Evolutionary conservation across 441 rosid species (phyloP), one percentile per base, ranked within the genome.

Genomic region (Biscutella laevigata): DNA sequence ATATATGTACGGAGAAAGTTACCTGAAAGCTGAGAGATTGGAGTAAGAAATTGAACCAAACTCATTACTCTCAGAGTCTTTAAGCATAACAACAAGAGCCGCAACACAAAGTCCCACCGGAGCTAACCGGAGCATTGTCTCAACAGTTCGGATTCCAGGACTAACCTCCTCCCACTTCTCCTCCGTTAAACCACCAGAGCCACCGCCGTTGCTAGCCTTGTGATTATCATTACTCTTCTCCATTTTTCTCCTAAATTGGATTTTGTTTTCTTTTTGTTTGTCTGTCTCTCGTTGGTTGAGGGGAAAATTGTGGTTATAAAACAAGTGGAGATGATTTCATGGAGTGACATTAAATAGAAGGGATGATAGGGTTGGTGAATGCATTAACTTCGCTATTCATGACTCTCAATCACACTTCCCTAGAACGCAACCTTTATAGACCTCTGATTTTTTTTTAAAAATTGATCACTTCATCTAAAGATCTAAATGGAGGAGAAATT

Each of bases 21-120:
- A 89, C 97, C 79, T 82, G 78, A 91, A 87, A 48, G 96, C 88
- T 4, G 77, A 72, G 41, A 91, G 95, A 61, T 83, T 77, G n/a
- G 86, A 81, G 75, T 91, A 87, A 32, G 95, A 79, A 52, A 90
- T 57, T 2, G 90, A 75, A 57, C 92, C 98, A 15, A 44, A 84
- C 43, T 86, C 94, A 58, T 61, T 84, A 16, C 72, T 45, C 62
- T 74, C 68, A 4, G 98, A 81, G 47, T 76, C 64, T 71, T 81
- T 77, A 10, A 86, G 83, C 95, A 84, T 87, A 53, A 87, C 36
- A 32, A 83, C 84, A 21, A 90, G 83, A 0, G 95, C 98, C 1
- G 84, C 57, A 43, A 87, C 50, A 53, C 94, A 83, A 11, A 90
- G 60, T 21, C 76, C 84, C 73, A 90, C 72, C 1, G 96, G 90